Percentiles rank a stretch among this genome's conserved stretches.
Evolutionary conservation across 2,329 filamentous ascomycete species (phyloP).

Genomic region (Fusarium haematococcum): DNA sequence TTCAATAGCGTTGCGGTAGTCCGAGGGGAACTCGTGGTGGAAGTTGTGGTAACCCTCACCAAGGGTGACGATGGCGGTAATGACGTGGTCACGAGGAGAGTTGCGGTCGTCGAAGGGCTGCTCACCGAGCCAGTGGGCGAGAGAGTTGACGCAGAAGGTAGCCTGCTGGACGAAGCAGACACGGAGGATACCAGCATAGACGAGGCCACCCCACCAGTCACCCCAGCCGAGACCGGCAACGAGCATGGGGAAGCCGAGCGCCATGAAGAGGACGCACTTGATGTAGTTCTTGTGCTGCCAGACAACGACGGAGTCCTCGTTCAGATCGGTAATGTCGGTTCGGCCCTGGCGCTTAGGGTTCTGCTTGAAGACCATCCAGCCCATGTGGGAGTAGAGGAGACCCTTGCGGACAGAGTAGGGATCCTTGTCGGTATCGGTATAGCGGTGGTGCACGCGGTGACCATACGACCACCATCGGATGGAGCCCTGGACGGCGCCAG

Average conservation of each 20-base stretch:
- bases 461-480: constrained; percentile 91
- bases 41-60: constrained; percentile 96
- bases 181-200: constrained; percentile 87
- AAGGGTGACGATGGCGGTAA: constrained; percentile 86
- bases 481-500: constrained; percentile 86
- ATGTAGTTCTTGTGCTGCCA: constrained; percentile 92
- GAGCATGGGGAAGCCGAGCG: constrained; percentile 78
- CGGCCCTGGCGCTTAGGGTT: constrained; percentile 90
- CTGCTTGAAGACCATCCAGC: constrained; percentile 95
- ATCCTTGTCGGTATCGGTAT: constrained; percentile 93
- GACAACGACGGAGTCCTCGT: constrained; percentile 85
- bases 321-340: constrained; percentile 88
- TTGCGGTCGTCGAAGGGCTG: constrained; percentile 95
- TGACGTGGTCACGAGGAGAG: constrained; percentile 87
- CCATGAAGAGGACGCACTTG: constrained; percentile 83
- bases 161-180: constrained; percentile 93
- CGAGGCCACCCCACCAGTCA: constrained; percentile 84
- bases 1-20: constrained; percentile 91
- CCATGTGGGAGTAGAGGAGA: constrained; percentile 80
- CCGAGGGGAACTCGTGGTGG: constrained; percentile 93
- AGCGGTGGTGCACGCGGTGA: constrained; percentile 89
- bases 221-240: constrained; percentile 83
- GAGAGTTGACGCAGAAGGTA: constrained; percentile 92
- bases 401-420: constrained; percentile 93
- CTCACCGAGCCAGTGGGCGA: constrained; percentile 91